These are phyloP conservation scores for Phytophthora megakarya DNA, from an alignment of 352 stramenopile genomes.

Conservation along the genomic window DNA sequence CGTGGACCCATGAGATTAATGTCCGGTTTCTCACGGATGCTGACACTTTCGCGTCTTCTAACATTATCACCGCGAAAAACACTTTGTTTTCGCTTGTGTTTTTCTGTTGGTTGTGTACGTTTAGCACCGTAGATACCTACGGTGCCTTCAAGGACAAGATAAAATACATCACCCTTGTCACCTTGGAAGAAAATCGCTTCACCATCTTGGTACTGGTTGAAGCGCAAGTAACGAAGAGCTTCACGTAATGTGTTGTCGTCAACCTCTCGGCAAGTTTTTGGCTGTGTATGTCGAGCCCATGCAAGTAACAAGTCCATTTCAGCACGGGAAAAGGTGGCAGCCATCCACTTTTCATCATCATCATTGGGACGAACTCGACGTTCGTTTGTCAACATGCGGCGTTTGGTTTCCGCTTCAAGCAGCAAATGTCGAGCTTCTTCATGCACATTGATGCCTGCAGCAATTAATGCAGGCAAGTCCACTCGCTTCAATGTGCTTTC, in stretches of 20 bases:
- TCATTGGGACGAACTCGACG: background rate
- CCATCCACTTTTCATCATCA: constrained; percentile 16
- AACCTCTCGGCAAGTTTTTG: constrained; percentile 52
- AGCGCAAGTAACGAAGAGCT: constrained; percentile 45
- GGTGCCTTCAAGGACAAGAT: constrained; percentile 54
- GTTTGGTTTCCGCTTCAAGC: constrained; percentile 32
- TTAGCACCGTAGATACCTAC: constrained; percentile 59
- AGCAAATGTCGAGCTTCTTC: constrained; percentile 36
- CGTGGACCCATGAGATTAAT: constrained; percentile 40
- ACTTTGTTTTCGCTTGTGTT: constrained; percentile 29
- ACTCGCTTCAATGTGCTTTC: constrained; percentile 21
- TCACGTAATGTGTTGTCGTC: constrained; percentile 46
- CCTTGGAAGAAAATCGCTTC: constrained; percentile 63
- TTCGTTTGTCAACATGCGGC: constrained; percentile 18
- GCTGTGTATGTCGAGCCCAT: constrained; percentile 48
- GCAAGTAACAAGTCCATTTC: constrained; percentile 48
- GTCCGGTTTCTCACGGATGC: constrained; percentile 17
- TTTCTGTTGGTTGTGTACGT: constrained; percentile 28
- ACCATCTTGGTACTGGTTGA: constrained; percentile 49
- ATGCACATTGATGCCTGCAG: constrained; percentile 23
- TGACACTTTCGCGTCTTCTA: constrained; percentile 5
- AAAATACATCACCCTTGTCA: constrained; percentile 60
- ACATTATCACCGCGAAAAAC: background rate
- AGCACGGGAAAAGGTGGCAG: constrained; percentile 27
- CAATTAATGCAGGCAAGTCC: constrained; percentile 20